phyloP scores from a whole-genome alignment of 805 yeast species.

The Metschnikowia chrysomelidarum region DNA sequence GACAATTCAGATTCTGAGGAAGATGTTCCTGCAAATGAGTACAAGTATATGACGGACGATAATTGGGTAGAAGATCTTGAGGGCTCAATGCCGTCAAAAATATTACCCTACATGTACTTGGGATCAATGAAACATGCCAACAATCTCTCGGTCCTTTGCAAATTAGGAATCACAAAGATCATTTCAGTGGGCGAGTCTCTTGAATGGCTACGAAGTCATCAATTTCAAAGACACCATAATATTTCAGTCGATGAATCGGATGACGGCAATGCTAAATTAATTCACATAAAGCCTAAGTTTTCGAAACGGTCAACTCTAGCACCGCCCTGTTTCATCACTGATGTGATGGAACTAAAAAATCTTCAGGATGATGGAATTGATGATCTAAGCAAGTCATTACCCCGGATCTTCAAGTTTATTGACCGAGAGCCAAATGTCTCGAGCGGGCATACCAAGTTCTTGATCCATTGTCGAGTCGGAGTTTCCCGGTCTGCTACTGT shows the following conservation, averaged over 20 bases:
- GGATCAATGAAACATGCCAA: slow-evolving; percentile 86
- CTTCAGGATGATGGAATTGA: slow-evolving; percentile 92
- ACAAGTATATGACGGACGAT: slow-evolving; percentile 1
- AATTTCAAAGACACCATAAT: slow-evolving; percentile 26
- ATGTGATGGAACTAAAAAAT: slow-evolving; percentile 63
- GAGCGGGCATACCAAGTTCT: slow-evolving; percentile 24
- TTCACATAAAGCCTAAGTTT: slow-evolving; percentile 18
- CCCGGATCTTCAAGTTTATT: slow-evolving; percentile 63
- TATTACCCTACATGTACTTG: slow-evolving; percentile 77
- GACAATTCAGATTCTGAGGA: slow-evolving; percentile 19
- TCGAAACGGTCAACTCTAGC: not conserved
- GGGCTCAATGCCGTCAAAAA: slow-evolving; percentile 82
- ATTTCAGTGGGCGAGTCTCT: slow-evolving; percentile 84
- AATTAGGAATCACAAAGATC: slow-evolving; percentile 67
- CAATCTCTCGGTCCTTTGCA: slow-evolving; percentile 56
- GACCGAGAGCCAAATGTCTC: slow-evolving; percentile 33
- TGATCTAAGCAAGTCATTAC: slow-evolving; percentile 59
- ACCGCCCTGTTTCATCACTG: slow-evolving; percentile 28
- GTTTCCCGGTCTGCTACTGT: slow-evolving; percentile 95
- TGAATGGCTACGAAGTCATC: slow-evolving; percentile 52
- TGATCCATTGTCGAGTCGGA: slow-evolving; percentile 95
- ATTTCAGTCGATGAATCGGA: slow-evolving; percentile 23
- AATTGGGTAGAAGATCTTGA: slow-evolving; percentile 43
- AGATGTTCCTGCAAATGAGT: not conserved
- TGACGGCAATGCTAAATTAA: slow-evolving; percentile 33